Conservation (phyloP, 1,139 yeast genomes). For the Yamadazyma oceani region DNA sequence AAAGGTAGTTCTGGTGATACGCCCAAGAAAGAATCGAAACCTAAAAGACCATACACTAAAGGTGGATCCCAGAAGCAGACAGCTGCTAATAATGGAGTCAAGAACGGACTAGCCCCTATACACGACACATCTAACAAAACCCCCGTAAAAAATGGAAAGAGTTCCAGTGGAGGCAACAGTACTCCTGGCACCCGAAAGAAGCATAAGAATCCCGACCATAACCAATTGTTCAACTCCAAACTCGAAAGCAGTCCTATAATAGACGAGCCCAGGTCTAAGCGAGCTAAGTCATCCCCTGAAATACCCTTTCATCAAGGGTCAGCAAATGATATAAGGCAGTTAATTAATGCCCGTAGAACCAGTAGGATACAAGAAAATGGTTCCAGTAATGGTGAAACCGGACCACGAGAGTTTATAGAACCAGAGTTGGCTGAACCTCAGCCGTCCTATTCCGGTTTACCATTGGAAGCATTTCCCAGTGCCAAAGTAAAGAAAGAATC, state of each 20-base stretch:
- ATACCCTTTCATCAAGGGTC: not conserved
- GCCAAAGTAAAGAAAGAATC: slow-evolving; percentile 53
- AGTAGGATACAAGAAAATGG: not conserved
- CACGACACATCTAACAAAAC: no score
- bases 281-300: not conserved
- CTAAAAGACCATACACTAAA: no score
- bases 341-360: not conserved
- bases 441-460: slow-evolving; percentile 63
- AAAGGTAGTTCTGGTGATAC: no score
- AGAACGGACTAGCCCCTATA: no score
- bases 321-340: slow-evolving; percentile 1
- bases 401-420: slow-evolving; percentile 42
- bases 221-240: no score
- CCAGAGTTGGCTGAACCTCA: slow-evolving; percentile 55
- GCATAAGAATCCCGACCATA: no score
- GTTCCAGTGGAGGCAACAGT: no score
- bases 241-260: slow-evolving; percentile 12
- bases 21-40: no score
- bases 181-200: no score
- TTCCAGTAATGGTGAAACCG: not conserved
- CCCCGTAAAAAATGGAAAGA: no score
- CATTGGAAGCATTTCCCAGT: slow-evolving; percentile 63
- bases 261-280: slow-evolving; percentile 1
- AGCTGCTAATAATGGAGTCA: no score
- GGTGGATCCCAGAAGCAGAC: no score